A percentile compares a stretch with the other conserved stretches of the same genome.
These are phyloP conservation scores for Colletotrichum cereale DNA, from an alignment of 2,329 filamentous ascomycete genomes.

Conservation along the genomic window DNA sequence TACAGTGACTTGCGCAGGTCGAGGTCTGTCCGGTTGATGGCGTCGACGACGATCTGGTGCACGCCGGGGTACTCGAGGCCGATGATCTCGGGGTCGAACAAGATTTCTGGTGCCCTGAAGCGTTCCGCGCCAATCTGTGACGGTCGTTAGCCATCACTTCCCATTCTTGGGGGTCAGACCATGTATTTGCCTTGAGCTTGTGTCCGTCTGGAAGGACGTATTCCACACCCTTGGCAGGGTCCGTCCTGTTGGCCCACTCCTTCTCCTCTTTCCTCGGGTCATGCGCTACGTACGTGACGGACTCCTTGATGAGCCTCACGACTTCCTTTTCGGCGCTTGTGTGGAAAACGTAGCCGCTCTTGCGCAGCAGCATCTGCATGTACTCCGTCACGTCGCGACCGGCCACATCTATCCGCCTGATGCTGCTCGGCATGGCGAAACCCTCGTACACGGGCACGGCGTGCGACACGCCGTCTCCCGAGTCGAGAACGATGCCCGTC, in stretches of 20 bases:
- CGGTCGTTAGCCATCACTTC: neutral
- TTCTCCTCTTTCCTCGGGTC: constrained; percentile 97
- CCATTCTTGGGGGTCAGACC: neutral
- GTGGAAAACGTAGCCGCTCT: constrained; percentile 94
- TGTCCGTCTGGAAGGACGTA: constrained; percentile 94
- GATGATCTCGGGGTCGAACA: constrained; percentile 98
- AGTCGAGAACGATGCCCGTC: constrained; percentile 94
- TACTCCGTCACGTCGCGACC: constrained; percentile 97
- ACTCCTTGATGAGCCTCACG: constrained; percentile 97
- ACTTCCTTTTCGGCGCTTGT: constrained; percentile 99
- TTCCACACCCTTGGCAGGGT: constrained; percentile 83
- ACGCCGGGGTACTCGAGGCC: constrained; percentile 96
- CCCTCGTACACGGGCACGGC: constrained; percentile 98
- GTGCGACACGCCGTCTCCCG: constrained; percentile 96
- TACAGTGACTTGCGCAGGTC: constrained; percentile 95
- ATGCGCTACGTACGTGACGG: constrained; percentile 88
- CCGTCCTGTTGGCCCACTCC: constrained; percentile 85
- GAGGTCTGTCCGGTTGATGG: constrained; percentile 94
- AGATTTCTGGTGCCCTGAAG: constrained; percentile 95
- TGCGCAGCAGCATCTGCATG: constrained; percentile 89
- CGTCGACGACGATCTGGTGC: constrained; percentile 97
- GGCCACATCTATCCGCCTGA: constrained; percentile 94
- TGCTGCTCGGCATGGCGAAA: constrained; percentile 95
- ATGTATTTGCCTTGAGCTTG: constrained; percentile 80
- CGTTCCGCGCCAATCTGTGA: constrained; percentile 87